Evolutionary conservation across 2,329 filamentous ascomycete genomes (phyloP).

Genomic region (Arthroderma uncinatum): DNA sequence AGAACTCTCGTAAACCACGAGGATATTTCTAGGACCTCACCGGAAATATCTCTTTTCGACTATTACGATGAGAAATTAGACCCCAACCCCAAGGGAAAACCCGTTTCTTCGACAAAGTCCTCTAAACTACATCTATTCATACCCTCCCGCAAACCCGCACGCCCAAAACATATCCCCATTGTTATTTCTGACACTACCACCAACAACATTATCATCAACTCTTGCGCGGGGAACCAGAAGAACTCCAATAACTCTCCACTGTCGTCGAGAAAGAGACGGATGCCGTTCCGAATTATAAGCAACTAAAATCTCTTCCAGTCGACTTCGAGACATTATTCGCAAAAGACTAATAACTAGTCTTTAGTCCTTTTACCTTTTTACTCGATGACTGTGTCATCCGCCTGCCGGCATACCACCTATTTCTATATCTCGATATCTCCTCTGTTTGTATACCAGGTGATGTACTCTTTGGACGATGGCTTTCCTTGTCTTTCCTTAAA

Average conservation of each 20-base stretch:
- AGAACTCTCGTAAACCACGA: background rate
- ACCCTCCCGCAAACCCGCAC: background rate
- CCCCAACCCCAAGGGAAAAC: background rate
- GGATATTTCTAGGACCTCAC: background rate
- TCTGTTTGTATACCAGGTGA: background rate
- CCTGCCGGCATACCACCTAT: background rate
- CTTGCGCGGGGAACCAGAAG: background rate
- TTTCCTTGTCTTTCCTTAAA: background rate
- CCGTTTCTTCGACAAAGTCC: conserved; percentile 15
- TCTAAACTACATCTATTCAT: background rate
- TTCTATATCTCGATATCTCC: background rate
- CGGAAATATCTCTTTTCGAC: background rate
- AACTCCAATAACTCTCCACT: background rate
- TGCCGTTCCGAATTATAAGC: background rate
- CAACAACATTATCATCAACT: background rate
- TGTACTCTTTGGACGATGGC: background rate
- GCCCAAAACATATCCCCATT: conserved; percentile 1
- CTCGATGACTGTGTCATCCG: background rate
- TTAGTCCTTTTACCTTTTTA: background rate
- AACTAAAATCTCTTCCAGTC: background rate
- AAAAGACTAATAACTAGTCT: background rate
- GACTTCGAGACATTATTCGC: background rate
- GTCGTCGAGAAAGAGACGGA: background rate
- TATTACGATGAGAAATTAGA: background rate
- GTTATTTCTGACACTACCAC: conserved; percentile 1